Evolutionary conservation across 495 filamentous ascomycete genomes (phyloP), one percentile per base, ranked within the genome.

Genomic region (Aspergillus leporis): DNA sequence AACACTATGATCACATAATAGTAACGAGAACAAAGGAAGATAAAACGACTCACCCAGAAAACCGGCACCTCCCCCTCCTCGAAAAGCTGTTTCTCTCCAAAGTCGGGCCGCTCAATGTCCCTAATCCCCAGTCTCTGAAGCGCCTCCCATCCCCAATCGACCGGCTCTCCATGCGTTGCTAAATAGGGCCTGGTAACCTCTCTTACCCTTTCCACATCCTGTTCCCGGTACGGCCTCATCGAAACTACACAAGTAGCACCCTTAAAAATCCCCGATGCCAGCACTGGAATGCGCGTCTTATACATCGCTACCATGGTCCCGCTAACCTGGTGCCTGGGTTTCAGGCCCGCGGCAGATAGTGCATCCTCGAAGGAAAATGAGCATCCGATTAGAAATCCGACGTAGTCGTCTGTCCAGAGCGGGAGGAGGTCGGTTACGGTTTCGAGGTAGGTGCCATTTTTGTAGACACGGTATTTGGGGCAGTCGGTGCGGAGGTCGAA

Each of bases 111-210:
- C 30, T 58, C 49, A 25, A 83, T 70, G 66, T 82, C 74, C 25
- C 57, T 36, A 46, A 86, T 79, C 0, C 82, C 79, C 38, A 86
- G 53, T 38, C 59, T 52, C 57, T 66, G 61, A 13, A 77, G 64
- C 1, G 74, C 80, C 4, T 82, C 78, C 83, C 81, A 86, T 1
- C 82, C 83, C 82, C 81, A 85, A 10, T 78, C 82, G 23, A 86
- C 70, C 0, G 84, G 82, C 67, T 85, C 82, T n/a, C 82, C 82
- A 58, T 84, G 83, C 18, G 79, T 81, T 4, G 72, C 64, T 12
- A 64, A 53, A 69, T 73, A 85, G 32, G 62, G 57, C 18, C 78
- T 62, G 5, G 81, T 83, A 19, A 85, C 70, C 1, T 73, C 70
- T 25, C 82, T 64, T 4, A 85, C 82, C 16, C 48, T 60, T 8